Conservation (phyloP, 345 rosid species). For the Populus euphratica region DNA sequence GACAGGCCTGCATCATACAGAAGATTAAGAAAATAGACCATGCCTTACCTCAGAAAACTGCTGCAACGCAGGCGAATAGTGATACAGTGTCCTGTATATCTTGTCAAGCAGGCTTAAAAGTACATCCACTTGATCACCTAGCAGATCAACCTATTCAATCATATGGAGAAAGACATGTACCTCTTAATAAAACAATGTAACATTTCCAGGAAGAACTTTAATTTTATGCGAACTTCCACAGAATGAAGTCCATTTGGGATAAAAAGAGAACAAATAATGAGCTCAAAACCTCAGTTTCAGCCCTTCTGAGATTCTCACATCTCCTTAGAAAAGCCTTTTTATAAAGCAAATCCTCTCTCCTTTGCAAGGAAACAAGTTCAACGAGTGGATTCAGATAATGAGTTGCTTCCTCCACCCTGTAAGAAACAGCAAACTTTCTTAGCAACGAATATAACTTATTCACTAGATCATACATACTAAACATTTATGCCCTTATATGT, state of each 20-base stretch:
- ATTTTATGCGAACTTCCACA: background rate
- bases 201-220: too few species aligned
- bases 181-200: too few species aligned
- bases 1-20: background rate
- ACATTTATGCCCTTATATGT: too few species aligned
- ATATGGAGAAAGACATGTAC: background rate
- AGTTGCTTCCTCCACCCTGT: slow-evolving; percentile 53
- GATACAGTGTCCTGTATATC: slow-evolving; percentile 41
- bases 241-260: background rate
- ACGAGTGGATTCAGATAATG: slow-evolving; percentile 23
- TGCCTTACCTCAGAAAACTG: slow-evolving; percentile 45
- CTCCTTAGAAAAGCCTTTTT: slow-evolving; percentile 55
- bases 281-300: slow-evolving; percentile 70
- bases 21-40: slow-evolving; percentile 10
- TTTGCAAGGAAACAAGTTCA: slow-evolving; percentile 23
- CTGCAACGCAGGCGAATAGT: slow-evolving; percentile 36
- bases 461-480: background rate
- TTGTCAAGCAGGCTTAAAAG: slow-evolving; percentile 48
- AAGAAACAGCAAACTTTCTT: background rate
- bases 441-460: background rate
- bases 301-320: slow-evolving; percentile 67
- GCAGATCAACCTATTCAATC: slow-evolving; percentile 63
- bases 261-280: background rate
- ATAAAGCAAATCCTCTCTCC: slow-evolving; percentile 44
- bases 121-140: slow-evolving; percentile 74